Evolutionary conservation across 441 rosid genomes (phyloP).

Genomic region (Melastoma candidum): DNA sequence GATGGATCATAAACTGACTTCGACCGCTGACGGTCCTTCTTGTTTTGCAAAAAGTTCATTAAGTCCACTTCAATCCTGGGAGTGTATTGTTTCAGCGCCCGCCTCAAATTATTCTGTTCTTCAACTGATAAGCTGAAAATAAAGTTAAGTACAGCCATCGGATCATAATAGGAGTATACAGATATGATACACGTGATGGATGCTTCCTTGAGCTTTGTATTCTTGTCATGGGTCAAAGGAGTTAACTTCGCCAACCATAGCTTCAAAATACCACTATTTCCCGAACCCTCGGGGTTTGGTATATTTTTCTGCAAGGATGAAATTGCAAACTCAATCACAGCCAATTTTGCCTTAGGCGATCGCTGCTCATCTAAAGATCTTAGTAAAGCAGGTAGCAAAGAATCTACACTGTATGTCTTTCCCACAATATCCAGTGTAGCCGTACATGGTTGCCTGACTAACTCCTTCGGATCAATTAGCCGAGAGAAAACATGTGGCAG

Average conservation of each 20-base stretch:
- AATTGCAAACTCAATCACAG: conserved; percentile 90
- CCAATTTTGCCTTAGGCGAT: conserved; percentile 97
- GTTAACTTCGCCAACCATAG: conserved; percentile 91
- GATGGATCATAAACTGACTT: conserved; percentile 76
- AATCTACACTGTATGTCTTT: conserved; percentile 86
- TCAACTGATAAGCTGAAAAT: conserved; percentile 94
- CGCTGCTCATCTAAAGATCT: conserved; percentile 99
- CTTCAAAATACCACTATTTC: conserved; percentile 79
- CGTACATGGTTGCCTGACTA: conserved; percentile 87
- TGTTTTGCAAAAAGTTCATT: conserved; percentile 84
- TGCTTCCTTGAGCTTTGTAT: conserved; percentile 87
- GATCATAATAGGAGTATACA: conserved; percentile 80
- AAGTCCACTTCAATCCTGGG: conserved; percentile 99
- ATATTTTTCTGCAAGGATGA: conserved; percentile 76
- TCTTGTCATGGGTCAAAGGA: conserved; percentile 81
- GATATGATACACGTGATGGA: conserved; percentile 92
- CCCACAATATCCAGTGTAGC: conserved; percentile 75
- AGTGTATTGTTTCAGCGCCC: conserved; percentile 86
- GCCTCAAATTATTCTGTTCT: conserved; percentile 92
- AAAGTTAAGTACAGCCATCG: conserved; percentile 78
- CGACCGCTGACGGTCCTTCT: conserved; percentile 81
- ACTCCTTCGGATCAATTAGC: conserved; percentile 92
- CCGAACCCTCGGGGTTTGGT: conserved; percentile 67
- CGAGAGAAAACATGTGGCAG: conserved; percentile 96
- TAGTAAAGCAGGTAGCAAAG: conserved; percentile 84